Percentiles rank a stretch among this genome's conserved stretches.
phyloP scores from a whole-genome alignment of 2,329 filamentous ascomycete species.

The Ophiostoma quercus region DNA sequence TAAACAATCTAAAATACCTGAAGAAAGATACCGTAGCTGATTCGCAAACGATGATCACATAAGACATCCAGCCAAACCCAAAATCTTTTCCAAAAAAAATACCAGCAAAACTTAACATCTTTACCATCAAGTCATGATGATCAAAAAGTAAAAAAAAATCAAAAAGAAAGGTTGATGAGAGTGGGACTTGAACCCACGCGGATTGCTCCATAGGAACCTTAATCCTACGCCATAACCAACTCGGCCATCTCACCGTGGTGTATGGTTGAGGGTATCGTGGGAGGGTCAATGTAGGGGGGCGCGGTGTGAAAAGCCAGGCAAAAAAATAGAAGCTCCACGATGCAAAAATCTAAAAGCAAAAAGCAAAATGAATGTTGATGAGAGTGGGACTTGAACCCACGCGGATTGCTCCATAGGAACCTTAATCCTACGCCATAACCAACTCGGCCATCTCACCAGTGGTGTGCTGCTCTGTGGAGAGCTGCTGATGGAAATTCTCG shows the following conservation, averaged over 20 bases:
- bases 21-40: too few relatives aligned
- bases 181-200: constrained; percentile 20
- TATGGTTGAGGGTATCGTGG: neutral
- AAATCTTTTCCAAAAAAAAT: too few relatives aligned
- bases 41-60: too few relatives aligned
- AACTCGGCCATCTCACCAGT: constrained; percentile 17
- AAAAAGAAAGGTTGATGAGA: constrained; percentile 15
- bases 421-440: constrained; percentile 18
- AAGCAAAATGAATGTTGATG: constrained; percentile 3
- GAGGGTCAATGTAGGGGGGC: neutral
- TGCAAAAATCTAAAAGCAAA: neutral
- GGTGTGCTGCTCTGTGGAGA: neutral
- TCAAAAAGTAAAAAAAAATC: neutral
- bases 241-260: constrained; percentile 16
- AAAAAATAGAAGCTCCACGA: neutral
- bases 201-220: constrained; percentile 20
- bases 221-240: constrained; percentile 17
- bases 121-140: neutral
- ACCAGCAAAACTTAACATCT: too few relatives aligned
- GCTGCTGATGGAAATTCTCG: neutral
- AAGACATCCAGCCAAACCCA: too few relatives aligned
- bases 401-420: constrained; percentile 19
- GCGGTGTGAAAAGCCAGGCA: too few relatives aligned
- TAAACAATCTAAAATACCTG: too few relatives aligned
- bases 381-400: constrained; percentile 20